phyloP scores from a whole-genome alignment of 371 early-diverging fungal genomes.

The Neoconidiobolus thromboides region DNA sequence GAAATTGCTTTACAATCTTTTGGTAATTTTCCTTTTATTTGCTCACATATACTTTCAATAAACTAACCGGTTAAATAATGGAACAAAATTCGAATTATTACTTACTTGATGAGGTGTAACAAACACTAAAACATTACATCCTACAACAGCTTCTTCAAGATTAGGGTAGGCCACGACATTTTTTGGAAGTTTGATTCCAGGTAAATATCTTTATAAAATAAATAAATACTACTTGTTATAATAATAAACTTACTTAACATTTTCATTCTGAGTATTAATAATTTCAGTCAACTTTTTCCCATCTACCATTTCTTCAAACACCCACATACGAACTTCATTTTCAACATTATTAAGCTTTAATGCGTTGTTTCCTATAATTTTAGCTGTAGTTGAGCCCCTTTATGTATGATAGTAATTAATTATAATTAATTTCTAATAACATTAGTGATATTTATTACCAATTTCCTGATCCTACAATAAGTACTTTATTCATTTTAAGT shows the following conservation, averaged over 20 bases:
- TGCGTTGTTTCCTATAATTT: constrained; percentile 84
- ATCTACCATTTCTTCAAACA: constrained; percentile 77
- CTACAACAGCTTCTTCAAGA: constrained; percentile 49
- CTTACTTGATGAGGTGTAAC: constrained; percentile 87
- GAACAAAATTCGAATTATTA: not conserved
- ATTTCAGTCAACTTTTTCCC: constrained; percentile 79
- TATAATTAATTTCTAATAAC: not conserved
- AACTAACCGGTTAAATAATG: constrained; percentile 26
- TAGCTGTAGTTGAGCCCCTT: constrained; percentile 94
- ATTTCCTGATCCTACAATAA: constrained; percentile 9
- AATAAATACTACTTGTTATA: not conserved
- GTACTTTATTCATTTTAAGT: constrained; percentile 3
- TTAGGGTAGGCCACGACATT: constrained; percentile 80
- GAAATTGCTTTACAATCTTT: constrained; percentile 73
- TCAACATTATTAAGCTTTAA: constrained; percentile 39
- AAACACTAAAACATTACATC: constrained; percentile 80
- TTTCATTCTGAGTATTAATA: constrained; percentile 87
- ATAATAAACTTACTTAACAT: constrained; percentile 38
- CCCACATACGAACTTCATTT: constrained; percentile 81
- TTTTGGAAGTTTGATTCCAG: constrained; percentile 68
- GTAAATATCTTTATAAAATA: constrained; percentile 40
- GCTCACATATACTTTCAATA: constrained; percentile 59
- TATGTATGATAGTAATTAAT: not conserved
- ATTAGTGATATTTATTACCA: not conserved
- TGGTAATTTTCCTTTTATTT: constrained; percentile 48